These are phyloP conservation scores for Barnettozyma sp. DNA, from an alignment of 805 yeast species.

Conservation along the genomic window DNA sequence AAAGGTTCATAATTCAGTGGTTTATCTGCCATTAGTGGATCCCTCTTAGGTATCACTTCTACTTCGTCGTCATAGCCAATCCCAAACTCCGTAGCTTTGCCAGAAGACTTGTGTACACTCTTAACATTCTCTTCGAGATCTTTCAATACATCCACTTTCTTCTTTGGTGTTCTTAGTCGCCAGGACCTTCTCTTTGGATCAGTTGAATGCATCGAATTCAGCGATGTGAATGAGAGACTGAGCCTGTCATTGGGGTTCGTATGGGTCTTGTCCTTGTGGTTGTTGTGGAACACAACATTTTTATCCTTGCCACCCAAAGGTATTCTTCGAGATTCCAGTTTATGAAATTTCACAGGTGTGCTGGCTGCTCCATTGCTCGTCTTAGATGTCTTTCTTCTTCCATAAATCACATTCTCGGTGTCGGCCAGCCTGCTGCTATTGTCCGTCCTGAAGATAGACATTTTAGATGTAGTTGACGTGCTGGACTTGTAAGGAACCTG, in stretches of 20 bases:
- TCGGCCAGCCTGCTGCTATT: background rate
- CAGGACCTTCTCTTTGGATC: slow-evolving; percentile 10
- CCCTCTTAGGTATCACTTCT: slow-evolving; percentile 40
- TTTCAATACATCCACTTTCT: slow-evolving; percentile 28
- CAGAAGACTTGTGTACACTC: slow-evolving; percentile 27
- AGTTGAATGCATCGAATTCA: slow-evolving; percentile 5
- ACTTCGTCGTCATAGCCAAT: slow-evolving; percentile 33
- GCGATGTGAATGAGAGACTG: slow-evolving; percentile 3
- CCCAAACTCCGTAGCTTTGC: slow-evolving; percentile 31
- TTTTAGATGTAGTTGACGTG: slow-evolving; percentile 6
- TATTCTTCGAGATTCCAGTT: slow-evolving; percentile 13
- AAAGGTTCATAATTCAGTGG: slow-evolving; percentile 42
- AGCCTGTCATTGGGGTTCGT: slow-evolving; percentile 2
- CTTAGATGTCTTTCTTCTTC: background rate
- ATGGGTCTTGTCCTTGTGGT: slow-evolving; percentile 2
- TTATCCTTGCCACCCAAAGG: slow-evolving; percentile 26
- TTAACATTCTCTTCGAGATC: slow-evolving; percentile 23
- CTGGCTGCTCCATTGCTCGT: slow-evolving; percentile 7
- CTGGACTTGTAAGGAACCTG: background rate
- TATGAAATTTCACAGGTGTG: slow-evolving; percentile 8
- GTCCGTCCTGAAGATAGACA: slow-evolving; percentile 7
- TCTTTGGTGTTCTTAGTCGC: slow-evolving; percentile 21
- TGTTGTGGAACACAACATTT: slow-evolving; percentile 8
- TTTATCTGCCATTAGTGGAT: slow-evolving; percentile 33
- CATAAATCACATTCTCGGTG: slow-evolving; percentile 1